phyloP scores from a whole-genome alignment of 192 early-diverging fungal species.

The Cetraspora pellucida region DNA sequence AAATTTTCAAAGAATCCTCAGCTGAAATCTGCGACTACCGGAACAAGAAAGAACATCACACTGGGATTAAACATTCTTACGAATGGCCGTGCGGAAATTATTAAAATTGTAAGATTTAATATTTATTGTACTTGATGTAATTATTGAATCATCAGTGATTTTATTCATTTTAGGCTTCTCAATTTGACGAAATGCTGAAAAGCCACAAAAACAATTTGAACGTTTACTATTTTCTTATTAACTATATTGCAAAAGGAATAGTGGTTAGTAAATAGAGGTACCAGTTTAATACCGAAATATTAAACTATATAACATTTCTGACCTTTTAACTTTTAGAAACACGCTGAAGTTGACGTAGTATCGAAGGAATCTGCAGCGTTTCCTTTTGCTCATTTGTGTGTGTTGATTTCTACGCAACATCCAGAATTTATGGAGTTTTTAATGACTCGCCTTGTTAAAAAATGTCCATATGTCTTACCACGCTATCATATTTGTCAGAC shows the following conservation, averaged over 20 bases:
- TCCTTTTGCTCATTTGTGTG: conserved; percentile 64
- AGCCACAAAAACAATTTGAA: not conserved
- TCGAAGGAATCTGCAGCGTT: conserved; percentile 50
- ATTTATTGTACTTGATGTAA: not conserved
- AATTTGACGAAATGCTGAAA: not conserved
- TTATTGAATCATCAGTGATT: not conserved
- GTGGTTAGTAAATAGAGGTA: not conserved
- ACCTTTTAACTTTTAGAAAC: conserved; percentile 44
- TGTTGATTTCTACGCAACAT: conserved; percentile 60
- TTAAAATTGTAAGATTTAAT: conserved; percentile 2
- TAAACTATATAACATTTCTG: no score
- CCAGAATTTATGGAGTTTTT: conserved; percentile 61
- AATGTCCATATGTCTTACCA: conserved; percentile 73
- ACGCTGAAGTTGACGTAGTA: conserved; percentile 73
- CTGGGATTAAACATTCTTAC: conserved; percentile 1
- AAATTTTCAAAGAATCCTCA: not conserved
- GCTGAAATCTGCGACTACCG: not conserved
- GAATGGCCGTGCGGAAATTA: not conserved
- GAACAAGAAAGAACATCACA: not conserved
- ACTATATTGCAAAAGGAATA: not conserved
- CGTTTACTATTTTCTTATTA: conserved; percentile 13
- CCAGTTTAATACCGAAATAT: no score
- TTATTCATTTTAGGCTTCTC: not conserved
- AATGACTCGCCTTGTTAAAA: conserved; percentile 66
- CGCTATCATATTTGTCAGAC: conserved; percentile 51